Base-by-base conservation (phyloP, 1,284 basidiomycete genomes). In the Rhodotorula sp. region DNA sequence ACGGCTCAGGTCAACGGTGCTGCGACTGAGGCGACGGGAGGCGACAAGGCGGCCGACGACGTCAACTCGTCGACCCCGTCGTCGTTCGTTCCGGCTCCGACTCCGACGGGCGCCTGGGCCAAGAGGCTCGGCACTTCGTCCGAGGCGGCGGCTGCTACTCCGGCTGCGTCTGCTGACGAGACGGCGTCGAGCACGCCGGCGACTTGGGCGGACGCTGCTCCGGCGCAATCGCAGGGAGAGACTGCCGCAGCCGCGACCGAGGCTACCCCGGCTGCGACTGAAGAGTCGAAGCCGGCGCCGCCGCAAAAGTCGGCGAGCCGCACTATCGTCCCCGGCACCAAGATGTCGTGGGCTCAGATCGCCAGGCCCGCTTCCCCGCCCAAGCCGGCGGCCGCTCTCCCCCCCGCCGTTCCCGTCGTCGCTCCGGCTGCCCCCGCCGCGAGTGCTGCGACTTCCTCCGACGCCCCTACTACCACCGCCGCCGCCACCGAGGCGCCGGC, bases 311-410 rank as follows among this genome's bases (percentile, higher is more conserved):
- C 73, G 23, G 62, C 70, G 3, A 56, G 62, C 55, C 71, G 74
- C 52, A 72, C 62, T 23, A 72, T 74, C 57, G 75, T 70, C 6
- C 68, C 75, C 8, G 72, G 72, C 54, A 59, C 67, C 19, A 76
- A 70, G 59, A 66, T 68, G 48, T 78, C 78, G 43, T 78, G 78
- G 78, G 78, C 78, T 12, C 73, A 75, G 58, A 77, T 78, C 52
- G 76, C 78, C 31, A 66, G 76, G 54, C 76, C 76, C 28, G 54
- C 61, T 18, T 68, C 66, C 14, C 72, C 71, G 26, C 74, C 76
- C 57, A 76, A 77, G 68, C 74, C 76, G 15, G 57, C 67, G 15
- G 65, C 67, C 66, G 26, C 74, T 52, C 64, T 69, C 52, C 57
- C 61, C 56, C 59, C 66, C 14, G 59, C 64, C 38, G 55, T 57